A percentile compares a stretch with the other conserved stretches of the same genome.
phyloP scores from a whole-genome alignment of 2,329 filamentous ascomycete species.

The Xylariaceae sp. region DNA sequence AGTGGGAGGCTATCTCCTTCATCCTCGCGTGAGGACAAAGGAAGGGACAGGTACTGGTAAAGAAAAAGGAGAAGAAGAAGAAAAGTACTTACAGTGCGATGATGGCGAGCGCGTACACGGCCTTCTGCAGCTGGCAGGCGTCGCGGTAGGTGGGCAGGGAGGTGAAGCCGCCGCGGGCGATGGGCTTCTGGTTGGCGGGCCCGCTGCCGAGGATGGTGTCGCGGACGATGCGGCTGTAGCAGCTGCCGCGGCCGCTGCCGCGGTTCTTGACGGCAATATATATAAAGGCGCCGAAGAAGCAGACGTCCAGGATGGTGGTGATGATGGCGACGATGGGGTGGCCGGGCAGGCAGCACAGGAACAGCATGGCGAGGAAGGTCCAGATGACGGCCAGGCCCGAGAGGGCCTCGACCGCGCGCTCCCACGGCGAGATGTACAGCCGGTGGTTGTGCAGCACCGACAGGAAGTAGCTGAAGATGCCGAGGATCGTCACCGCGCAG shows the following conservation, averaged over 20 bases:
- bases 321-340: not conserved
- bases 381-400: not conserved
- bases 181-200: not conserved
- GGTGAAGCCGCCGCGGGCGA: not conserved
- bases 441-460: not conserved
- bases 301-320: not conserved
- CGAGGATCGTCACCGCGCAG: not conserved
- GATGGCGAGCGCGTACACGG: not conserved
- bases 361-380: not conserved
- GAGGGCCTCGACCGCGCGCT: not conserved
- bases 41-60: too few species aligned
- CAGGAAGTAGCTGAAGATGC: not conserved
- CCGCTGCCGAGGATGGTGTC: not conserved
- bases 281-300: not conserved
- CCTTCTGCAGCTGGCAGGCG: not conserved
- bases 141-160: not conserved
- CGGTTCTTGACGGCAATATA: not conserved
- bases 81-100: not conserved
- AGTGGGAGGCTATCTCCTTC: too few species aligned
- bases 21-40: too few species aligned
- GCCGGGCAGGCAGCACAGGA: not conserved
- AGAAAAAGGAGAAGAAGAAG: too few species aligned
- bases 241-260: not conserved
- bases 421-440: not conserved
- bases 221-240: not conserved